phyloP scores from a whole-genome alignment of 345 rosid species.

The Eucalyptus regnans region DNA sequence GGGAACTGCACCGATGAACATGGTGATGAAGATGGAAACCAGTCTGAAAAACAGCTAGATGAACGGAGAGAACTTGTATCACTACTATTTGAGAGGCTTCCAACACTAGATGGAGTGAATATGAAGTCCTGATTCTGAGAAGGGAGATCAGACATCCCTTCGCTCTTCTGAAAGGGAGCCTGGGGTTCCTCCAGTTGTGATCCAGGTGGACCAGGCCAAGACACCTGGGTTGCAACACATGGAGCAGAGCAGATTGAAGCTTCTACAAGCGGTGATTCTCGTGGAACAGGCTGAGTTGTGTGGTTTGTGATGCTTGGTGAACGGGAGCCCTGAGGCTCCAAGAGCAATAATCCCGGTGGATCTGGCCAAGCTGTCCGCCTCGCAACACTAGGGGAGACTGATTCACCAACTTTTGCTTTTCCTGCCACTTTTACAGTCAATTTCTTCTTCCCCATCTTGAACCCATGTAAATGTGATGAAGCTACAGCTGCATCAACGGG shows the following conservation, averaged over 20 bases:
- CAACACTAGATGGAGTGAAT: not conserved
- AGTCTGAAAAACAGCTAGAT: not conserved
- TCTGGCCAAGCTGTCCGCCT: not conserved
- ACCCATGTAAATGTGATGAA: conserved; percentile 1
- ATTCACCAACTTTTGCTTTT: not conserved
- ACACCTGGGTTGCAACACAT: not conserved
- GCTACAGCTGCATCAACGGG: not conserved
- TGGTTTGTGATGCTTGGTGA: not conserved
- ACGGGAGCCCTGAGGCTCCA: not conserved
- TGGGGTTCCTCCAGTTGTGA: not conserved
- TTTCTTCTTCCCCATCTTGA: conserved; percentile 2
- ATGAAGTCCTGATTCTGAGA: not conserved
- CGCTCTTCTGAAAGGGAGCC: not conserved
- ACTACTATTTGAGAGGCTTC: not conserved
- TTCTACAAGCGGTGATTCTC: not conserved
- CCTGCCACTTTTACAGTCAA: conserved; percentile 1
- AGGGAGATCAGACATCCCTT: not conserved
- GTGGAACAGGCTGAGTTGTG: not conserved
- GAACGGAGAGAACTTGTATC: not conserved
- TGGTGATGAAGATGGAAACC: not conserved
- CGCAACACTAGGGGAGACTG: not conserved
- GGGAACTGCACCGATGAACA: not conserved
- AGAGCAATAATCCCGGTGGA: not conserved
- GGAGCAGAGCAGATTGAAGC: not conserved
- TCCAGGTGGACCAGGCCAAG: not conserved